phyloP scores from a whole-genome alignment of 371 early-diverging fungal genomes.

The Paraphysoderma sedebokerense region DNA sequence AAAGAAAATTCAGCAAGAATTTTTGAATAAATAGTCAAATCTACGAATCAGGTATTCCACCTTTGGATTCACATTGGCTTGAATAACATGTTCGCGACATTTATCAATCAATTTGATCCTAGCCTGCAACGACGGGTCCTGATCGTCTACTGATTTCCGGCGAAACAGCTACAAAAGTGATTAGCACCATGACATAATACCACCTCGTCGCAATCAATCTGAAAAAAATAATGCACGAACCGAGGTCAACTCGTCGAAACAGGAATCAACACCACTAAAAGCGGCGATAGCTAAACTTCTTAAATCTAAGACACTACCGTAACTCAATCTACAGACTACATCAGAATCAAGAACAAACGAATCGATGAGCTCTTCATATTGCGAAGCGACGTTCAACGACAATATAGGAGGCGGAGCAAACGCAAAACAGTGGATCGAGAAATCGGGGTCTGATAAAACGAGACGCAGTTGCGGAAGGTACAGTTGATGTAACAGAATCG shows the following conservation, averaged over 20 bases:
- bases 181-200: no score
- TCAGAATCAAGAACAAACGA: background rate
- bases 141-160: background rate
- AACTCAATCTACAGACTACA: background rate
- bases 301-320: background rate
- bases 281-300: background rate
- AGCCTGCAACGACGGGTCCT: background rate
- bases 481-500: background rate
- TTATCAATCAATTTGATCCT: background rate
- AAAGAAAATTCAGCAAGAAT: background rate
- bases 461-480: background rate
- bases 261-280: background rate
- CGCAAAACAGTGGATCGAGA: background rate
- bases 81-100: background rate
- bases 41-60: background rate
- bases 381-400: background rate
- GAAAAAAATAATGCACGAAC: background rate
- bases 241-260: background rate
- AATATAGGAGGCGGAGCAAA: slow-evolving; percentile 1
- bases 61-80: background rate
- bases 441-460: background rate
- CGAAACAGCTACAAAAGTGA: no score
- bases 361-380: background rate
- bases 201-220: background rate
- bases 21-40: background rate